Evolutionary conservation across 2,329 filamentous ascomycete species (phyloP), one percentile per base, ranked within the genome.

Genomic region (Aspergillus ibericus): DNA sequence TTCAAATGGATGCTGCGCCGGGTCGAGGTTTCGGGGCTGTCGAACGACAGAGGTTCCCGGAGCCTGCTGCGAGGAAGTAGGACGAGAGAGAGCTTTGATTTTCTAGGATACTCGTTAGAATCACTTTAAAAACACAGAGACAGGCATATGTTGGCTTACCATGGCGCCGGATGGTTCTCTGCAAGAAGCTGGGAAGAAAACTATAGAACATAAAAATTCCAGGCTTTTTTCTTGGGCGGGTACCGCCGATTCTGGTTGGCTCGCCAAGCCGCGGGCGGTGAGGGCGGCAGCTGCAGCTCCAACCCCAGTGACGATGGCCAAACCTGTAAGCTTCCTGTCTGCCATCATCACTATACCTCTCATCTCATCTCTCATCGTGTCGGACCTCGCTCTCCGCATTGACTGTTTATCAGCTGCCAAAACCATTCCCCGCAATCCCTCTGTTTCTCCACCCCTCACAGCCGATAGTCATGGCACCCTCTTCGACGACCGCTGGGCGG

Each of bases 1-100:
- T 77, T 96, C 92, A 77, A 97, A 96, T 2, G 91, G 93, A 77
- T 96, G 92, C 59, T 93, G 84, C 42, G 90, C 88, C 27, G 93
- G 90, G 78, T 96, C 91, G 69, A 96, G 82, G 71, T 82, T 79
- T 65, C 77, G 74, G 75, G 76, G 76, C 65, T 81, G 75, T 63
- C 75, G 77, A 60, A 77, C 70, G 40, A 76, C 74, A 65, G 72
- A 70, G 38, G 78, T 76, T 58, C 80, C 80, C 47, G 80, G 79
- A 55, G 77, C 71, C 73, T 80, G 78, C 67, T 78, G 76, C 56
- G 78, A 78, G 60, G 77, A 75, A 56, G 77, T 72, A 52, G 78
- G 70, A 62, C 80, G 77, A 60, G 77, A 79, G 53, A 82, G 72
- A 42, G 79, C 77, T 72, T 88, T 85, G 63, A 85, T 83, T 81